Percentiles rank a stretch among this genome's conserved stretches.
Conservation (phyloP, 2,329 filamentous ascomycete genomes). For the Paecilomyces formosus region DNA sequence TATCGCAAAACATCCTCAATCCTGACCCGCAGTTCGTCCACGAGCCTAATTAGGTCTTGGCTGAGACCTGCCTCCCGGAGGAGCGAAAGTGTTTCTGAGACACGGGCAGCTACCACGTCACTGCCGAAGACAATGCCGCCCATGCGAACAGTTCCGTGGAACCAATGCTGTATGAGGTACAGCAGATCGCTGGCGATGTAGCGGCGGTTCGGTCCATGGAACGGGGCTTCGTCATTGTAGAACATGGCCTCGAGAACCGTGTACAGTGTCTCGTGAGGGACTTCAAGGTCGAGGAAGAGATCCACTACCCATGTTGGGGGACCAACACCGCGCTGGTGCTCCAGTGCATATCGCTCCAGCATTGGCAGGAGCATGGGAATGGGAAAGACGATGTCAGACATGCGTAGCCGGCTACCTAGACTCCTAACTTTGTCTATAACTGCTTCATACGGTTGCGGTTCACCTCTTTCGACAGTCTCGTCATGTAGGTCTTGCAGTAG, state of each 20-base stretch:
- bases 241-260: conserved; percentile 58
- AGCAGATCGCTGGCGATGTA: conserved; percentile 55
- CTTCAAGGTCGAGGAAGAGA: conserved; percentile 56
- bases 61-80: conserved; percentile 39
- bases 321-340: conserved; percentile 40
- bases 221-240: conserved; percentile 60
- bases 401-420: conserved; percentile 49
- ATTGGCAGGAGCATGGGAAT: conserved; percentile 48
- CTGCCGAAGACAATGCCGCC: conserved; percentile 53
- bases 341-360: conserved; percentile 47
- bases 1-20: conserved; percentile 35
- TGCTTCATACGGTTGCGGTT: conserved; percentile 41
- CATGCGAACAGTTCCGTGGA: conserved; percentile 46
- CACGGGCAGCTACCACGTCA: conserved; percentile 47
- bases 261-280: conserved; percentile 55
- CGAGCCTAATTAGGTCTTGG: conserved; percentile 28
- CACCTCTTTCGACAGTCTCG: conserved; percentile 38
- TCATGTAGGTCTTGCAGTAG: conserved; percentile 66
- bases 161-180: conserved; percentile 56
- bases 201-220: conserved; percentile 50
- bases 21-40: conserved; percentile 32
- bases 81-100: conserved; percentile 38
- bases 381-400: conserved; percentile 51
- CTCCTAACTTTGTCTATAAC: conserved; percentile 48
- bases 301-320: conserved; percentile 56